Conservation (phyloP, 768 basidiomycete species). For the Rhodosporidiobolus sp. region DNA sequence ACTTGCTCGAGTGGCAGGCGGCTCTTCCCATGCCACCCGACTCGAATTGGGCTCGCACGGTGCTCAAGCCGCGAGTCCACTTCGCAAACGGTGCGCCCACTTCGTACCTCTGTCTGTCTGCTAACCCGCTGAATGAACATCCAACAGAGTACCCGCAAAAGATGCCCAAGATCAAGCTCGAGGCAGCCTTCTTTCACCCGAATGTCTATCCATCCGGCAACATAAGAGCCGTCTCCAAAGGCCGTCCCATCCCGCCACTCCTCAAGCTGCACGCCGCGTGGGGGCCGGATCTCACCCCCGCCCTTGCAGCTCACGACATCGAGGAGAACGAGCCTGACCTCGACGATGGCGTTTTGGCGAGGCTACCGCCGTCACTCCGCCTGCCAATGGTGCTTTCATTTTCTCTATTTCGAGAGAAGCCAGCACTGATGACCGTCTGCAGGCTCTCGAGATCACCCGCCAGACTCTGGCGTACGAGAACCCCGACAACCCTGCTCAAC, state of each 20-base stretch:
- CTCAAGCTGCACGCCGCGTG: background rate
- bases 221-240: background rate
- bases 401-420: too few species aligned
- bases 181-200: background rate
- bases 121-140: too few species aligned
- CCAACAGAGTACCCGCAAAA: background rate
- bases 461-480: background rate
- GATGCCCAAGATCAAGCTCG: background rate
- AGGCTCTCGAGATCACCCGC: background rate
- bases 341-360: too few species aligned
- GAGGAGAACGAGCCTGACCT: background rate
- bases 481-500: background rate
- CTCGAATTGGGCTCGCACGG: background rate
- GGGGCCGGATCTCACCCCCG: background rate
- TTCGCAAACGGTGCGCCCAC: background rate
- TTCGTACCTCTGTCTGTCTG: too few species aligned
- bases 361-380: background rate
- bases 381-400: background rate
- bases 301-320: background rate
- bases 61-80: background rate
- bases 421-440: background rate
- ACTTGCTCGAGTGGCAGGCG: background rate
- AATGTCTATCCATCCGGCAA: background rate
- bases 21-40: background rate
- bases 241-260: too few species aligned